Evolutionary conservation across 345 rosid species (phyloP), one percentile per base, ranked within the genome.

Genomic region (Excoecaria cochinchinensis): DNA sequence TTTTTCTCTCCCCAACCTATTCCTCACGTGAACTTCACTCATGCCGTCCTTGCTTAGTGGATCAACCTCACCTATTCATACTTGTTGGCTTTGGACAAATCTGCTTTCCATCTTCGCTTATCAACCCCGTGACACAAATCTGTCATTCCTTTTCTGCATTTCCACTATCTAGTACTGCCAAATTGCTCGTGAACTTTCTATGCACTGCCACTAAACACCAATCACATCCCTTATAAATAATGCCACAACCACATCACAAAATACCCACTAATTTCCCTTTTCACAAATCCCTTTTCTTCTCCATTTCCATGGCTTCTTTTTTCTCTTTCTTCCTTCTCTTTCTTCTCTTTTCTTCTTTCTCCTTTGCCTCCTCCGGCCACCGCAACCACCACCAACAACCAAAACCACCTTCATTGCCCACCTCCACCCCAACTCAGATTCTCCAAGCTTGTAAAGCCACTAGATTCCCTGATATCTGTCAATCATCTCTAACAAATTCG

Each of bases 381-480:
- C 58, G 8, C 47, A 4, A 21, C 73, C 59, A 47, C 6, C 74
- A 39, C 47, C 8, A 36, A 5, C 68, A 55, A 59, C 24, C 58
- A 19, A 70, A 38, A 12, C 74, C 58, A 4, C 65, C 74, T n/a
- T 52, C 51, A 0, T 16, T 16, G 16, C 0, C 70, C 22, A 46
- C 63, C 46, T 0, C 81, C 2, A 9, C 62, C 50, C 69, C 68
- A 4, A 62, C 72, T 6, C 74, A 60, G 69, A 69, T 92, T 76
- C 70, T 47, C 3, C 84, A 76, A 25, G 92, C 95, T 7, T 92
- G 97, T 69, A 84, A 85, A 58, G 89, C 97, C 36, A 90, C 97
- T 4, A 84, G 95, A 36, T 82, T 78, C 79, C 91, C 89, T 0
- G 89, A 87, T 65, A 24, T 51, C 6, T 92, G 97, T 66, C 19